A percentile compares a stretch with the other conserved stretches of the same genome.
Conservation (phyloP, 2,329 filamentous ascomycete genomes). For the Ophiostoma ulmi region DNA sequence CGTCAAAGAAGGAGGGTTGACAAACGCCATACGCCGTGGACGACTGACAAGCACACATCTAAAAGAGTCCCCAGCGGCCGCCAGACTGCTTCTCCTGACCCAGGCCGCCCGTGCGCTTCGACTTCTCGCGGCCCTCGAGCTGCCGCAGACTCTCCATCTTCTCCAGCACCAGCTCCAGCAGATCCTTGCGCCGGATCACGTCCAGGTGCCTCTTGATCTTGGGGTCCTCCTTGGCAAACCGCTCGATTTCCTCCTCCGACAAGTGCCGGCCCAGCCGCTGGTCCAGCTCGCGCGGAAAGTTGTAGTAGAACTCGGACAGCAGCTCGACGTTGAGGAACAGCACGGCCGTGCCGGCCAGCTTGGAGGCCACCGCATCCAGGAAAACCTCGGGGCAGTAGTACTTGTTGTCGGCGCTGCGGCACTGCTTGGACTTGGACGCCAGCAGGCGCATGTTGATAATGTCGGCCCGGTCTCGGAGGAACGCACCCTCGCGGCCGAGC, state of each 20-base stretch:
- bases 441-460: conserved; percentile 85
- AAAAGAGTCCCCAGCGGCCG: conserved; percentile 27
- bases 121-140: conserved; percentile 69
- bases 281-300: conserved; percentile 91
- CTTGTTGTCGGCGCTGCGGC: conserved; percentile 76
- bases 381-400: conserved; percentile 97
- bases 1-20: conserved; percentile 6
- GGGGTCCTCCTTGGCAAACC: conserved; percentile 87
- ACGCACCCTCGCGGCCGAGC: conserved; percentile 87
- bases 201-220: conserved; percentile 86
- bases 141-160: conserved; percentile 92
- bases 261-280: conserved; percentile 76
- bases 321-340: conserved; percentile 97
- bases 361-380: conserved; percentile 92
- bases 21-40: not conserved
- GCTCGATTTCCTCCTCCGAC: conserved; percentile 73
- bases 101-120: conserved; percentile 42
- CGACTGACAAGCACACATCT: not conserved
- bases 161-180: conserved; percentile 84
- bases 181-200: conserved; percentile 83
- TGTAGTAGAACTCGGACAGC: conserved; percentile 94
- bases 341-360: conserved; percentile 89
- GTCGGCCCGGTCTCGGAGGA: conserved; percentile 85
- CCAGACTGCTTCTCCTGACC: conserved; percentile 21
- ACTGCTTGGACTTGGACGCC: conserved; percentile 87